A percentile compares a stretch with the other conserved stretches of the same genome.
phyloP scores from a whole-genome alignment of 2,329 filamentous ascomycete genomes.

The Clonostachys rhizophaga region DNA sequence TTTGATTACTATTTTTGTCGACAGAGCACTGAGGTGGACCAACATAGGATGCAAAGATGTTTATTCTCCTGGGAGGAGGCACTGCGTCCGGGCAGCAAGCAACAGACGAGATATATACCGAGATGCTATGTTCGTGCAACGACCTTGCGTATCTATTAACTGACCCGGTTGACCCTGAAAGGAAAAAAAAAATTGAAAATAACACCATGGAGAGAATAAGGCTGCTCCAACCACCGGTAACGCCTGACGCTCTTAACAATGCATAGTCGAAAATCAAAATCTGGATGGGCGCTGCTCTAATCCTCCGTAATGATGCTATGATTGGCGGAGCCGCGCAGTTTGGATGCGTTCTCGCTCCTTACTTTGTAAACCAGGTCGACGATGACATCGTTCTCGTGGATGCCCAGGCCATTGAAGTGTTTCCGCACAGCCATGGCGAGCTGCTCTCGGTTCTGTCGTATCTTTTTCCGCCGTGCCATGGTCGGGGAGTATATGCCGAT shows the following conservation, averaged over 20 bases:
- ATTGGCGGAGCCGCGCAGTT: conserved; percentile 15
- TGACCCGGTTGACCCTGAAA: too few relatives aligned
- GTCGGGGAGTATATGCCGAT: conserved; percentile 72
- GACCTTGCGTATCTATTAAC: too few relatives aligned
- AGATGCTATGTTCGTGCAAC: too few relatives aligned
- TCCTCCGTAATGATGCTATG: conserved; percentile 4
- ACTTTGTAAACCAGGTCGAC: conserved; percentile 75
- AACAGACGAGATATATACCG: too few relatives aligned
- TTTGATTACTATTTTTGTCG: too few relatives aligned
- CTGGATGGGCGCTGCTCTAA: not conserved
- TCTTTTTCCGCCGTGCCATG: conserved; percentile 59
- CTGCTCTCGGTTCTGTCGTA: conserved; percentile 67
- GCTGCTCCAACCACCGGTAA: not conserved
- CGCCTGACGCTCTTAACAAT: conserved; percentile 5
- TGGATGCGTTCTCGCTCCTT: conserved; percentile 21
- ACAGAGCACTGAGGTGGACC: too few relatives aligned
- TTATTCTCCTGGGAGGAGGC: too few relatives aligned
- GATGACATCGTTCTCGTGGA: conserved; percentile 79
- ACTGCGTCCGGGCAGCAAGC: too few relatives aligned
- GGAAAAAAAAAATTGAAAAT: too few relatives aligned
- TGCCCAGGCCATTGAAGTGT: conserved; percentile 76
- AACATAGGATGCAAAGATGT: too few relatives aligned
- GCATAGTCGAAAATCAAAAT: not conserved
- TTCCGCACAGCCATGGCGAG: conserved; percentile 70
- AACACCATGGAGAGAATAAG: too few relatives aligned